phyloP scores from a whole-genome alignment of 352 stramenopile genomes.

The Blastocystis sp. region DNA sequence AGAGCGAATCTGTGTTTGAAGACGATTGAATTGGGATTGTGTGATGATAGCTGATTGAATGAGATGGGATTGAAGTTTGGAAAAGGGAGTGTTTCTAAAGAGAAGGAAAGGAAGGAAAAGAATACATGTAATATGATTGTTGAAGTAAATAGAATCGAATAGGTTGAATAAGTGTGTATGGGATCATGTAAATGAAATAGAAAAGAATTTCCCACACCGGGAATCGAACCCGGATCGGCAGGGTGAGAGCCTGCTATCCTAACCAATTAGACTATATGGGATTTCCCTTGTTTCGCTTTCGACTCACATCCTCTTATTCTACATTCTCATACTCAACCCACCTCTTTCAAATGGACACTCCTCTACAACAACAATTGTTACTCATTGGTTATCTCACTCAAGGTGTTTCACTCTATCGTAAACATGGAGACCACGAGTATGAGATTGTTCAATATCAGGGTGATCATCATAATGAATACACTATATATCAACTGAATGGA shows the following conservation, averaged over 20 bases:
- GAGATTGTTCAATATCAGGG: no score
- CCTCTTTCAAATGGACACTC: neutral
- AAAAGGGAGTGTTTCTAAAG: neutral
- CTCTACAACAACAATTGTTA: neutral
- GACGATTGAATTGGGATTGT: neutral
- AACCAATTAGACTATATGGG: slow-evolving; percentile 38
- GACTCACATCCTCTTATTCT: neutral
- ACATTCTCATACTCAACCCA: neutral
- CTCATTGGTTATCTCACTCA: no score
- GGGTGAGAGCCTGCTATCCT: slow-evolving; percentile 37
- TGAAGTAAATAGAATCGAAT: neutral
- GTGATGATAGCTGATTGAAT: neutral
- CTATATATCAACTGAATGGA: no score
- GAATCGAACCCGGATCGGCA: slow-evolving; percentile 37
- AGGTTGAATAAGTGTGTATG: neutral
- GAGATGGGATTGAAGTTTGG: neutral
- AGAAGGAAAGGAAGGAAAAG: neutral
- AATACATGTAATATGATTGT: neutral
- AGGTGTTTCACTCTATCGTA: no score
- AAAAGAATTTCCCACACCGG: slow-evolving; percentile 16
- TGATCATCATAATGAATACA: no score
- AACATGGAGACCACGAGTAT: no score
- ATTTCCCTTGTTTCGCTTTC: neutral
- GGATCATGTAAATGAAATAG: neutral
- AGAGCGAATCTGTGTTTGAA: neutral